Percentiles rank a stretch among this genome's conserved stretches.
These are phyloP conservation scores for Limnanthes douglasii DNA, from an alignment of 345 rosid genomes.

Conservation along the genomic window DNA sequence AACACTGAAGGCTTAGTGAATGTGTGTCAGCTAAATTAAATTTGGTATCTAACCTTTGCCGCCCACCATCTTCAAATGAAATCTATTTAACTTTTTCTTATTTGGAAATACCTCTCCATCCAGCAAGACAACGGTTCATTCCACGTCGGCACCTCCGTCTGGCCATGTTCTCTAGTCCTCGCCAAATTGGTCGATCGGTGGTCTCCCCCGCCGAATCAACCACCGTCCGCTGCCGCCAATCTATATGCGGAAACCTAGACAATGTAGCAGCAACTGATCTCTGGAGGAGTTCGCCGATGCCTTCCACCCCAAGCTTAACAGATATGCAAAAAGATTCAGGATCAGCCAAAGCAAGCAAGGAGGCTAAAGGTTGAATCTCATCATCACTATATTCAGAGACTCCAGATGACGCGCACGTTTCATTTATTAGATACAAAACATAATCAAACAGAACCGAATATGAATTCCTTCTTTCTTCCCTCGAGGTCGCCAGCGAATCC, in stretches of 20 bases:
- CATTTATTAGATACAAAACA: constrained; percentile 79
- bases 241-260: constrained; percentile 55
- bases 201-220: constrained; percentile 20
- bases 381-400: constrained; percentile 72
- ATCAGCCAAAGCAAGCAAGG: constrained; percentile 65
- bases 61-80: too few relatives aligned
- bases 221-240: constrained; percentile 16
- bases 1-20: too few relatives aligned
- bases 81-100: too few relatives aligned
- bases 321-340: constrained; percentile 94
- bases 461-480: constrained; percentile 84
- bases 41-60: too few relatives aligned
- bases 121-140: constrained; percentile 76
- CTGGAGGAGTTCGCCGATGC: constrained; percentile 87
- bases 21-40: too few relatives aligned
- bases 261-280: constrained; percentile 72
- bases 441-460: constrained; percentile 80
- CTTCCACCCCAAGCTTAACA: constrained; percentile 90
- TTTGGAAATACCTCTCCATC: constrained; percentile 61
- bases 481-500: constrained; percentile 77
- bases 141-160: constrained; percentile 92
- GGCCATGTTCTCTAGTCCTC: constrained; percentile 87
- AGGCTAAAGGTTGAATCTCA: constrained; percentile 78
- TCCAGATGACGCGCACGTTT: constrained; percentile 57
- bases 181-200: constrained; percentile 89